Percentiles rank a stretch among this genome's conserved stretches.
phyloP scores from a whole-genome alignment of 179 eudicot genomes.

The Camellia oleifera region DNA sequence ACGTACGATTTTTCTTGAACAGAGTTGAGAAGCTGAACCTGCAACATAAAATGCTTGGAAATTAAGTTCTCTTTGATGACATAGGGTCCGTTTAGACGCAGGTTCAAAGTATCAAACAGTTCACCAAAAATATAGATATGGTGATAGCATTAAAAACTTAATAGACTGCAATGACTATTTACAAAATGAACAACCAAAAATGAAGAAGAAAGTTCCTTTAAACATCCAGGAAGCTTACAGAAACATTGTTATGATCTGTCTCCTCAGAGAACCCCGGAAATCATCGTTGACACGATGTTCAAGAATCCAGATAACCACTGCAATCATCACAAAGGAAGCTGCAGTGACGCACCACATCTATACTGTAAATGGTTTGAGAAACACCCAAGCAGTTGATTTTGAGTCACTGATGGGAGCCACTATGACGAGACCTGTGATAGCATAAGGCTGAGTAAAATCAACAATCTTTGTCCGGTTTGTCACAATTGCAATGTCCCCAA shows the following conservation, averaged over 20 bases:
- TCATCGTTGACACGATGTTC: conserved; percentile 70
- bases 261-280: conserved; percentile 69
- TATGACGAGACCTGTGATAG: conserved; percentile 59
- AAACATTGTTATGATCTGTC: conserved; percentile 52
- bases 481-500: conserved; percentile 72
- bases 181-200: background rate
- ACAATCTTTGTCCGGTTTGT: conserved; percentile 56
- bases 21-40: conserved; percentile 40
- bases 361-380: conserved; percentile 58
- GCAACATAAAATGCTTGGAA: conserved; percentile 7
- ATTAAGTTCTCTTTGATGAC: background rate
- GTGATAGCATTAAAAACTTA: background rate
- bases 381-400: conserved; percentile 60
- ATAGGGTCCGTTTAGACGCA: background rate
- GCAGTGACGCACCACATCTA: conserved; percentile 65
- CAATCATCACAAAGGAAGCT: conserved; percentile 49
- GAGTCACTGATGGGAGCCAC: conserved; percentile 44
- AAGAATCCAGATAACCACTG: conserved; percentile 65
- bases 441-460: conserved; percentile 72
- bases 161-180: background rate
- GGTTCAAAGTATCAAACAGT: background rate
- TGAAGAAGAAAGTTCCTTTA: background rate
- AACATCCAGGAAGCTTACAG: conserved; percentile 20
- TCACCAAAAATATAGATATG: background rate
- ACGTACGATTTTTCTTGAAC: conserved; percentile 29